These are phyloP conservation scores for Coemansia asiatica DNA, from an alignment of 192 early-diverging fungal genomes.

Conservation along the genomic window DNA sequence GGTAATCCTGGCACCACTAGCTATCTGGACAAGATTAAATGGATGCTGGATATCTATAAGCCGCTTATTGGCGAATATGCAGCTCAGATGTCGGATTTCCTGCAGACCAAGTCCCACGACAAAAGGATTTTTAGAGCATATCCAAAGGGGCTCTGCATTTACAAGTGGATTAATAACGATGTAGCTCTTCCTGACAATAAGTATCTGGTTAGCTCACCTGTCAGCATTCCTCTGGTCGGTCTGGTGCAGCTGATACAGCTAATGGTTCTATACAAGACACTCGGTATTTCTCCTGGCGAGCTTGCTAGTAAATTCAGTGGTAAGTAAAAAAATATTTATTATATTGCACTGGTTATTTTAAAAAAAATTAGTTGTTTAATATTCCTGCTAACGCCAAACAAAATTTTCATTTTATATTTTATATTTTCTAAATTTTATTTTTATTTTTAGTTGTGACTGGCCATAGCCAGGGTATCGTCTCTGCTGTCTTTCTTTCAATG, in stretches of 20 bases:
- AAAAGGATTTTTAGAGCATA: conserved; percentile 57
- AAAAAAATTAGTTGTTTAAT: too few relatives aligned
- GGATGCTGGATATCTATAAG: conserved; percentile 72
- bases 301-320: conserved; percentile 30
- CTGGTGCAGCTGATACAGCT: conserved; percentile 85
- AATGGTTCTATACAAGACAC: conserved; percentile 66
- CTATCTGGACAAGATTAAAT: conserved; percentile 78
- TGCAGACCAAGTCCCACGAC: conserved; percentile 59
- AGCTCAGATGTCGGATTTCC: conserved; percentile 67
- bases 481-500: conserved; percentile 78
- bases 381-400: too few relatives aligned
- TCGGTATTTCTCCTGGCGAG: conserved; percentile 57
- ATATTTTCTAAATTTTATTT: neutral
- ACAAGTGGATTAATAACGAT: conserved; percentile 73
- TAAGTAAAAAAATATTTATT: conserved; percentile 7
- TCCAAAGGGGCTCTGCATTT: conserved; percentile 71
- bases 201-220: conserved; percentile 68
- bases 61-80: conserved; percentile 71
- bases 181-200: conserved; percentile 68
- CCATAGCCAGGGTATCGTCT: conserved; percentile 89
- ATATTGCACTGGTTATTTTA: neutral
- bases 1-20: conserved; percentile 85
- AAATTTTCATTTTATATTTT: neutral
- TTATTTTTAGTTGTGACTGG: conserved; percentile 59
- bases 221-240: conserved; percentile 81